These are phyloP conservation scores for Debaryomyces maramus DNA, from an alignment of 805 yeast genomes.

Conservation along the genomic window DNA sequence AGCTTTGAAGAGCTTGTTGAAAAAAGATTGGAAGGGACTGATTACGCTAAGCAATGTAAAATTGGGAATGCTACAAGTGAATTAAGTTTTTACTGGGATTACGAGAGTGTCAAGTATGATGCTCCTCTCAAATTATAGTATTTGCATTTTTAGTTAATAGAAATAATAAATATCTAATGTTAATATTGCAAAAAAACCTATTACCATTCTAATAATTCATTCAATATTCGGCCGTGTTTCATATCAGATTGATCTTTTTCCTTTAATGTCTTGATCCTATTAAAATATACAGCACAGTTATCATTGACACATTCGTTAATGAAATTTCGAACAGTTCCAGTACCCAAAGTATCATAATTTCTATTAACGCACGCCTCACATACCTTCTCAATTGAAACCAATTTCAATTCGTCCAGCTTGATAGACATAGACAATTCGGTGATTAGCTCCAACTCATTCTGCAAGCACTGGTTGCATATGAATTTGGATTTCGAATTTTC, in stretches of 20 bases:
- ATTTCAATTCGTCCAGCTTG: constrained; percentile 22
- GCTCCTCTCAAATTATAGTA: constrained; percentile 9
- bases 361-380: constrained; percentile 23
- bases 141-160: no score
- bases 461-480: constrained; percentile 20
- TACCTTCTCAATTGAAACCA: constrained; percentile 8
- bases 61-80: constrained; percentile 22
- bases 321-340: constrained; percentile 6
- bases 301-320: constrained; percentile 50
- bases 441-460: constrained; percentile 36
- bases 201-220: constrained; percentile 13
- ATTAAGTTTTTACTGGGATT: constrained; percentile 46
- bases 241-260: constrained; percentile 17
- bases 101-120: constrained; percentile 11
- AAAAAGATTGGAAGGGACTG: constrained; percentile 25
- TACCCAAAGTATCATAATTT: constrained; percentile 16
- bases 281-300: constrained; percentile 65
- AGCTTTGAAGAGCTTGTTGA: constrained; percentile 32
- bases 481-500: constrained; percentile 3
- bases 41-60: constrained; percentile 28
- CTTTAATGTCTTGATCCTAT: constrained; percentile 44
- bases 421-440: constrained; percentile 27
- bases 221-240: constrained; percentile 7
- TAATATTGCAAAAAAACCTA: no score
- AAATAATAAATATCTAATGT: no score